A percentile compares a stretch with the other conserved stretches of the same genome.
These are phyloP conservation scores for Begonia peltatifolia DNA, from an alignment of 306 rosid genomes.

Conservation along the genomic window DNA sequence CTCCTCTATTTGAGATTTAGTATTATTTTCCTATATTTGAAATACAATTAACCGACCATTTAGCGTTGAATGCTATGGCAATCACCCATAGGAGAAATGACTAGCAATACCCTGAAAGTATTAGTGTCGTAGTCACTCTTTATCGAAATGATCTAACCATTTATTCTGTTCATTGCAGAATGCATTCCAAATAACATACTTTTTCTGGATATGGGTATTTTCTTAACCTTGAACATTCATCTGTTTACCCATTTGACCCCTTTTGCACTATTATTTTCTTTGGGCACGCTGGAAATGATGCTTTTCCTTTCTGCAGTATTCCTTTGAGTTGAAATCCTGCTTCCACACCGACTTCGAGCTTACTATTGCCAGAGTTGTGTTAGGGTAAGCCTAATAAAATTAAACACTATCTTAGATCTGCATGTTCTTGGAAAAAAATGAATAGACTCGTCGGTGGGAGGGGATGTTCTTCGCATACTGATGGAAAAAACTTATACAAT, in stretches of 20 bases:
- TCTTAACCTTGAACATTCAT: background rate
- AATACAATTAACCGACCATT: too few relatives aligned
- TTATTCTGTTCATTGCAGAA: constrained; percentile 47
- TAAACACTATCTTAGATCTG: background rate
- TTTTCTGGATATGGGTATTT: constrained; percentile 79
- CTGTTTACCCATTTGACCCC: background rate
- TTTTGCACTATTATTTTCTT: background rate
- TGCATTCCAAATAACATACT: constrained; percentile 71
- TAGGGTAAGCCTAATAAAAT: constrained; percentile 45
- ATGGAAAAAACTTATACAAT: background rate
- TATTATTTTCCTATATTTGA: too few relatives aligned
- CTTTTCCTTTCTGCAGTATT: constrained; percentile 49
- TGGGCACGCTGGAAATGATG: constrained; percentile 3
- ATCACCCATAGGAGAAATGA: too few relatives aligned
- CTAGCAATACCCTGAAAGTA: too few relatives aligned
- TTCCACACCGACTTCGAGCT: constrained; percentile 45
- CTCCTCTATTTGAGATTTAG: background rate
- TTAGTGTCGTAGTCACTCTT: background rate
- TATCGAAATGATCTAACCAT: constrained; percentile 8
- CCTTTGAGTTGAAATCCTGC: constrained; percentile 53
- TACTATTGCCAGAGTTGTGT: constrained; percentile 32
- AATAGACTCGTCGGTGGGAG: background rate
- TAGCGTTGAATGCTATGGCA: too few relatives aligned
- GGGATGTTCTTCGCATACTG: background rate
- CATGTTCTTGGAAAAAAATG: background rate